Base-by-base conservation (phyloP, 768 basidiomycete genomes). In the Mycena galericulata region DNA sequence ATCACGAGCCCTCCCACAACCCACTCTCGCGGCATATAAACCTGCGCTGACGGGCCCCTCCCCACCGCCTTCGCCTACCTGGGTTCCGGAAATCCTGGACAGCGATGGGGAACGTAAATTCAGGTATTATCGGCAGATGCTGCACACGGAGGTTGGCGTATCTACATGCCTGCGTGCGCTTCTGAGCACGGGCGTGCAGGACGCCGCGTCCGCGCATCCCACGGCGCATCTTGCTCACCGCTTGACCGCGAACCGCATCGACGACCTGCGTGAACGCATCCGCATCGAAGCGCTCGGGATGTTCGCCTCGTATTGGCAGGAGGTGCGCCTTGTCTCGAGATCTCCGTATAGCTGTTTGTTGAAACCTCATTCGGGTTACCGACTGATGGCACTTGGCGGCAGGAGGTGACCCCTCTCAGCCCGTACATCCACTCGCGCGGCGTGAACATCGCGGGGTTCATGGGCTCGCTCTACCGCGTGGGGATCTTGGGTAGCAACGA, bases 371-470 rank as follows among this genome's bases (percentile, higher is more conserved):
- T 43, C n/a, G 6, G 6, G 18, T 18, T 3, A 9, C 34, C 26
- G 9, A 22, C 36, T 32, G 38, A 36, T 9, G 54, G 54, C 54
- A 12, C 54, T 3, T 55, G 54, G 54, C 22, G 6, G 54, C 54
- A 55, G 3, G 54, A 55, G 26, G 4, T 40, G 2, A n/a, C 4
- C 54, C n/a, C 1, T 1, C 14, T 40, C 34, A 40, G 24, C 32
- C 34, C 54, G 22, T 55, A 55, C 24, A 24, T 55, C 22, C 14
- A 15, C 2, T 55, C 54, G 34, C 54, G 36, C 36, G 54, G 54
- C 22, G 54, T 55, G 24, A 55, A 55, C 26, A 55, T 55, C 17
- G 54, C 54, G n/a, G 54, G 22, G 5, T 40, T 55, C 54, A 55
- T 55, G 38, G 54, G 54, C 29, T 55, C 54, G 5, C 22, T 55